Evolutionary conservation across 2,329 filamentous ascomycete genomes (phyloP), one percentile per base, ranked within the genome.

Genomic region (Verticillium longisporum): DNA sequence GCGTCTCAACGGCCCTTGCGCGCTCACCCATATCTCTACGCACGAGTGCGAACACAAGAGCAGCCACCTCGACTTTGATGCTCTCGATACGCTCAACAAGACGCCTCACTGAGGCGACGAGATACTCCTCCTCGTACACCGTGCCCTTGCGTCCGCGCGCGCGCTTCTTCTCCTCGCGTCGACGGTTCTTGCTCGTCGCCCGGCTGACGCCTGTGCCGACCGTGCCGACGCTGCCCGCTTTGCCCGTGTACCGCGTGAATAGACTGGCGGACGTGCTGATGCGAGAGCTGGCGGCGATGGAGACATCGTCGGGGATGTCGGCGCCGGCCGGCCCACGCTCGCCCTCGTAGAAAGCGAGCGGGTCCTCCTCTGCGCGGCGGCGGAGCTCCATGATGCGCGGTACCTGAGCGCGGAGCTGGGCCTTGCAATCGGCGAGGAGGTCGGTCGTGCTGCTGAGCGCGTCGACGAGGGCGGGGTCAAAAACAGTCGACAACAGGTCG

Each of bases 111-210:
- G 89, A 94, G 73, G 93, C 95, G 62, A 97, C 88, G 5, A 99
- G 84, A 73, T 99, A 99, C 74, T 98, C 95, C 71, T 98, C 94
- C 74, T 99, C 95, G 74, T 99, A 99, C 5, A 99, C 91, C 15
- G 91, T 97, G 11, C 95, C 95, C 79, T 98, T 98, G 73, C 97
- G 94, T 31, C 95, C 95, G 7, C 92, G 82, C 0, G 95, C 95
- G 15, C 94, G 87, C 83, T 99, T 99, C 73, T 96, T 87, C 80
- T 99, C 95, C 75, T 99, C 95, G 21, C 92, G 83, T 31, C 89
- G 83, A 59, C 92, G 87, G 71, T 96, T 97, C 80, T 95, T 96
- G 70, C 86, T 90, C 50, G 92, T 97, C 62, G 89, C 89, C 13
- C 92, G 84, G 57, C 87, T 90, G 2, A 89, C 87, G 34, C 87